Conservation (phyloP, 768 basidiomycete genomes). For the Lentinula lateritia region DNA sequence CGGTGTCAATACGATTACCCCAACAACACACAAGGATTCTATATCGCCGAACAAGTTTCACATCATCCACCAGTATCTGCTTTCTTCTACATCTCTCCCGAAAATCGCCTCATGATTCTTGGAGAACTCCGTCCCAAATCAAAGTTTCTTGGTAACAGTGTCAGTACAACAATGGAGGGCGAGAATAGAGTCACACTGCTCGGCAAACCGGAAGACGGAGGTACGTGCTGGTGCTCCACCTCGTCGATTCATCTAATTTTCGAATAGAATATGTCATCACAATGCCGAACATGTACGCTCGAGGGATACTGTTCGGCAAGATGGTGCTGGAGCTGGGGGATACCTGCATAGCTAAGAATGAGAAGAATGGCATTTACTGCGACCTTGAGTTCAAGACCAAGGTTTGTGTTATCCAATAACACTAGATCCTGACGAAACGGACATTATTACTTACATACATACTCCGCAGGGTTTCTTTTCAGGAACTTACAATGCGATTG, state of each 20-base stretch:
- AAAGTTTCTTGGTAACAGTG: constrained; percentile 94
- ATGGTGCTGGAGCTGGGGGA: constrained; percentile 98
- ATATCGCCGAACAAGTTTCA: constrained; percentile 96
- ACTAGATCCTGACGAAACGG: neutral
- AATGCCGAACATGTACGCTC: constrained; percentile 98
- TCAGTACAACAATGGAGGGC: constrained; percentile 94
- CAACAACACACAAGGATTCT: constrained; percentile 84
- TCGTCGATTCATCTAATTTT: constrained; percentile 1
- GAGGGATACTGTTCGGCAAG: constrained; percentile 84
- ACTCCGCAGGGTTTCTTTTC: constrained; percentile 84
- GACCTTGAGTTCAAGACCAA: constrained; percentile 98
- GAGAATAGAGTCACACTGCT: constrained; percentile 85
- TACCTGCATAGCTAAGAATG: constrained; percentile 78
- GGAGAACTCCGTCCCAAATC: constrained; percentile 96
- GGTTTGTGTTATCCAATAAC: constrained; percentile 16
- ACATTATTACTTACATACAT: neutral
- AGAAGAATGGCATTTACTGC: constrained; percentile 63
- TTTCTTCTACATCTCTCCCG: constrained; percentile 94
- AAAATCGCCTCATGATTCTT: constrained; percentile 78
- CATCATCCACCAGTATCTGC: constrained; percentile 94
- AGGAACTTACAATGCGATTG: constrained; percentile 88
- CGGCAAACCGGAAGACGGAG: constrained; percentile 80
- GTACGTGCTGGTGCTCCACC: constrained; percentile 36
- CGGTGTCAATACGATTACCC: constrained; percentile 91
- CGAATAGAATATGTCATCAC: constrained; percentile 74